phyloP scores from a whole-genome alignment of 768 basidiomycete species.

The Mycena vulgaris region DNA sequence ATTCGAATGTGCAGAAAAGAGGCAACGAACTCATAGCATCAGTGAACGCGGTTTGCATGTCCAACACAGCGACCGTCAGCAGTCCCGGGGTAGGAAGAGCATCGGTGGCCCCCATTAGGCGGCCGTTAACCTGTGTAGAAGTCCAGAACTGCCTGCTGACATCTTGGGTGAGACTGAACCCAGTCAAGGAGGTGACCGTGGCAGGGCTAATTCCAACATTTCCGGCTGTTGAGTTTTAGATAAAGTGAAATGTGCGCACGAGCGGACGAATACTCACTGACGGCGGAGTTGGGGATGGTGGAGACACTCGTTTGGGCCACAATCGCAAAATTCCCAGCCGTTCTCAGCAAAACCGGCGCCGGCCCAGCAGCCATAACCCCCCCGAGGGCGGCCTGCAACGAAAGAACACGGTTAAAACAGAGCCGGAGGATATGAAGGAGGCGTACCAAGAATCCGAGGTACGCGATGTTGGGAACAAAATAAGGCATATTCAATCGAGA shows the following conservation, averaged over 20 bases:
- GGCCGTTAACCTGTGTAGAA: conserved; percentile 2
- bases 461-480: no score
- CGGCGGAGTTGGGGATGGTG: neutral
- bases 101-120: conserved; percentile 7
- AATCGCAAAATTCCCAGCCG: neutral
- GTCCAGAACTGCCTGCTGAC: conserved; percentile 3
- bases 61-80: neutral
- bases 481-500: no score
- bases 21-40: neutral
- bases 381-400: neutral
- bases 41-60: neutral
- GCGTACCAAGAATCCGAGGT: no score
- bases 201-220: neutral
- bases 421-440: no score
- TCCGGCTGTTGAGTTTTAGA: neutral
- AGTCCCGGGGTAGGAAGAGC: neutral
- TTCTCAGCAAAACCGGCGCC: neutral
- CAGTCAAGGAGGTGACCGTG: neutral
- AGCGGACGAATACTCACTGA: neutral
- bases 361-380: neutral
- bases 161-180: neutral
- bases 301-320: neutral
- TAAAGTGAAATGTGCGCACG: neutral
- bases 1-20: neutral
- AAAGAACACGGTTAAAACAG: neutral